phyloP scores from a whole-genome alignment of 495 filamentous ascomycete species.

The Apodospora peruviana region DNA sequence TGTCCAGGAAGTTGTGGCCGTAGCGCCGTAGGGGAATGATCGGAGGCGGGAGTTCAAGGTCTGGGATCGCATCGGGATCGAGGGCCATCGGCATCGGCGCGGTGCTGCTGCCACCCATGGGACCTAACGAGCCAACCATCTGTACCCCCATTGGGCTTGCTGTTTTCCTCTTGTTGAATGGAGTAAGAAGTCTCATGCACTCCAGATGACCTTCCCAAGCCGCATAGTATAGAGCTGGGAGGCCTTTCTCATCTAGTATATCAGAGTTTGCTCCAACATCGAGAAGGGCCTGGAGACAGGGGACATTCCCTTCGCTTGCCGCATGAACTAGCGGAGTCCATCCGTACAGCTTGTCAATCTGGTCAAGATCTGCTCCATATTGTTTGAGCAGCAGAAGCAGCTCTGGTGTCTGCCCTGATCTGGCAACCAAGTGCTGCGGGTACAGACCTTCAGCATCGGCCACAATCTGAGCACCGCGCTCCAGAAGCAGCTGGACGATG shows the following conservation, averaged over 20 bases:
- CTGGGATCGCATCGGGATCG: slow-evolving; percentile 81
- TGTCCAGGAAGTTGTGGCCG: slow-evolving; percentile 97
- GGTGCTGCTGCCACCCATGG: slow-evolving; percentile 41
- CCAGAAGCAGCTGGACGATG: slow-evolving; percentile 78
- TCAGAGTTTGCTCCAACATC: slow-evolving; percentile 67
- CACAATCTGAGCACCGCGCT: slow-evolving; percentile 68
- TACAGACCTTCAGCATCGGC: slow-evolving; percentile 94
- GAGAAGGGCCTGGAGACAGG: slow-evolving; percentile 74
- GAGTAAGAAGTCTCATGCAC: slow-evolving; percentile 84
- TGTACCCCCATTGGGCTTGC: slow-evolving; percentile 26
- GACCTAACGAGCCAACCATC: slow-evolving; percentile 17
- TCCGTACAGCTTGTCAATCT: slow-evolving; percentile 89
- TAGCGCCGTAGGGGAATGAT: slow-evolving; percentile 93
- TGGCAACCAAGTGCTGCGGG: slow-evolving; percentile 94
- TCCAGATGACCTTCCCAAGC: slow-evolving; percentile 96
- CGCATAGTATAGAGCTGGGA: slow-evolving; percentile 96
- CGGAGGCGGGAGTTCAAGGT: slow-evolving; percentile 87
- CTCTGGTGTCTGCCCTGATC: slow-evolving; percentile 75
- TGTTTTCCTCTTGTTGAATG: slow-evolving; percentile 32
- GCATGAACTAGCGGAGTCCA: slow-evolving; percentile 97
- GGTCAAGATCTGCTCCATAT: slow-evolving; percentile 87
- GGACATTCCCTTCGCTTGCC: slow-evolving; percentile 90
- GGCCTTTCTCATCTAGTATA: slow-evolving; percentile 81
- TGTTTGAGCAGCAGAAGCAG: slow-evolving; percentile 73
- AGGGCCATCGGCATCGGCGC: slow-evolving; percentile 60